Evolutionary conservation across 768 basidiomycete species (phyloP).

Genomic region (Nevesoporus exiguus): DNA sequence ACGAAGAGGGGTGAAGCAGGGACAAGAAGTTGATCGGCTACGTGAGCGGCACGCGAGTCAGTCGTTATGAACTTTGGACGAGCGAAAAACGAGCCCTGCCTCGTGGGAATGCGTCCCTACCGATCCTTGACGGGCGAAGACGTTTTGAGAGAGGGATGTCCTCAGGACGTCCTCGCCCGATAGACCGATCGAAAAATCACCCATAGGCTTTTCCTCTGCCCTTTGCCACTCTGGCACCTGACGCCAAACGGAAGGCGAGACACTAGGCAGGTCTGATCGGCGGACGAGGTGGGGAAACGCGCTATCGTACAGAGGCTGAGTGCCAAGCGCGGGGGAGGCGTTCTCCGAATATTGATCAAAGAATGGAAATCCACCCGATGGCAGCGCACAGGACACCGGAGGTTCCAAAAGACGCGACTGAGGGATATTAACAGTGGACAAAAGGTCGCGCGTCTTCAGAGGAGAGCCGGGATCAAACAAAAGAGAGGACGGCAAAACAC

Average conservation of each 20-base stretch:
- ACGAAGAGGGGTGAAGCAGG: slow-evolving; percentile 78
- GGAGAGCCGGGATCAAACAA: slow-evolving; percentile 45
- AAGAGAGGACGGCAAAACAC: slow-evolving; percentile 37
- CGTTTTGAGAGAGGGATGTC: slow-evolving; percentile 26
- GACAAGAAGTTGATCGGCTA: slow-evolving; percentile 90
- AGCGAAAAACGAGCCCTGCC: slow-evolving; percentile 35
- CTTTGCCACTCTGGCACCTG: slow-evolving; percentile 43
- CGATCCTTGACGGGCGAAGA: slow-evolving; percentile 27
- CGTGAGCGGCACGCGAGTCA: slow-evolving; percentile 10
- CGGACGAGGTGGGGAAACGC: slow-evolving; percentile 27
- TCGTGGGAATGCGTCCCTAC: slow-evolving; percentile 42
- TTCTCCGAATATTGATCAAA: slow-evolving; percentile 55
- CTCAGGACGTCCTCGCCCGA: slow-evolving; percentile 29
- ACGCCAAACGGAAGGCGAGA: slow-evolving; percentile 21
- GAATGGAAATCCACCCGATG: slow-evolving; percentile 36
- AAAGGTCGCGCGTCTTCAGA: slow-evolving; percentile 29
- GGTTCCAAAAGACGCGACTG: slow-evolving; percentile 26
- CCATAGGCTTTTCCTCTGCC: slow-evolving; percentile 29
- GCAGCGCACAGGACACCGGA: slow-evolving; percentile 12
- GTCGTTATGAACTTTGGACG: slow-evolving; percentile 2
- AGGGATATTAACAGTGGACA: slow-evolving; percentile 24
- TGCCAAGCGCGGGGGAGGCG: slow-evolving; percentile 36
- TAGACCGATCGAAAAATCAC: slow-evolving; percentile 24
- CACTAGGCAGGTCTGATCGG: slow-evolving; percentile 13
- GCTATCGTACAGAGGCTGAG: slow-evolving; percentile 34